Evolutionary conservation across 768 basidiomycete genomes (phyloP).

Genomic region (Boletus pseudo-olivaceus): DNA sequence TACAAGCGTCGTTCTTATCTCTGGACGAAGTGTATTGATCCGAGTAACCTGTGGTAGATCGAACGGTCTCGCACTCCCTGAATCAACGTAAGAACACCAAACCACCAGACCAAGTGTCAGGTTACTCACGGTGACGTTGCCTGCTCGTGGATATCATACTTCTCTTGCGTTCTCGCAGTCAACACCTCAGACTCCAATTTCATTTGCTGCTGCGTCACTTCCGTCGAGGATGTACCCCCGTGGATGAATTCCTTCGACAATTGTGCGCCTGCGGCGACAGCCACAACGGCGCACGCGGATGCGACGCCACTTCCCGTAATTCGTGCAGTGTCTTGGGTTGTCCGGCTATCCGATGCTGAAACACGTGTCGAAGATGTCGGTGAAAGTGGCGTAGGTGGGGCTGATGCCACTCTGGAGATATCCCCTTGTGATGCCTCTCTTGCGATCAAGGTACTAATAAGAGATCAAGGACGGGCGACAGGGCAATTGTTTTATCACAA

Average conservation of each 20-base stretch:
- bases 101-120: background rate
- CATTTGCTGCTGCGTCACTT: background rate
- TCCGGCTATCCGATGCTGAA: background rate
- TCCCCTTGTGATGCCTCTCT: background rate
- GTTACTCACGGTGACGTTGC: slow-evolving; percentile 3
- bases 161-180: background rate
- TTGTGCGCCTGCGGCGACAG: background rate
- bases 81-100: background rate
- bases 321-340: background rate
- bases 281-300: background rate
- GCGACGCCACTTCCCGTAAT: background rate
- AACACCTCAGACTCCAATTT: background rate
- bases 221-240: background rate
- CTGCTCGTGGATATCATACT: background rate
- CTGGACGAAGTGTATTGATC: background rate
- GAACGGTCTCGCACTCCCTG: background rate
- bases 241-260: background rate
- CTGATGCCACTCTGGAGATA: background rate
- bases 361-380: too few relatives aligned
- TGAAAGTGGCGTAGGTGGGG: too few relatives aligned
- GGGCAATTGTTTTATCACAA: background rate
- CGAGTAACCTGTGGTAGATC: background rate
- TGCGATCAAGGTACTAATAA: background rate
- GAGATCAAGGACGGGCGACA: background rate
- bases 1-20: background rate